Conservation (phyloP, 805 yeast genomes). For the Myxozyma geophila region DNA sequence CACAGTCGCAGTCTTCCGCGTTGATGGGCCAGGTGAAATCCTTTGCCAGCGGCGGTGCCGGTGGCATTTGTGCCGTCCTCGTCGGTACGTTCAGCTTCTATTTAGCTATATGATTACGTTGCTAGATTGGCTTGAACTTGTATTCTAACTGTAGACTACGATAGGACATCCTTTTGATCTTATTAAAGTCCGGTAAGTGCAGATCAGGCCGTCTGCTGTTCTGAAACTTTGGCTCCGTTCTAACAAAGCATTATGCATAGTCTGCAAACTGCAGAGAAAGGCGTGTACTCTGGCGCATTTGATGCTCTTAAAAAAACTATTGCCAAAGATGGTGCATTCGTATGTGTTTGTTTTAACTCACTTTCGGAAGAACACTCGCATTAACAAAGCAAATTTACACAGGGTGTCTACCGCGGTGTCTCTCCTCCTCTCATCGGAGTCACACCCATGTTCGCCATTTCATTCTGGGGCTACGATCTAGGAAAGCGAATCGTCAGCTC, state of each 20-base stretch:
- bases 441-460: conserved; percentile 97
- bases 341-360: neutral
- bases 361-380: neutral
- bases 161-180: conserved; percentile 84
- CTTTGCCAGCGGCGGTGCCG: conserved; percentile 91
- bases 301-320: conserved; percentile 74
- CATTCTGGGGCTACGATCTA: conserved; percentile 97
- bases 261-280: conserved; percentile 72
- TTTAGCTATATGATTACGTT: neutral
- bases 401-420: conserved; percentile 90
- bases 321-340: conserved; percentile 66
- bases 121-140: neutral
- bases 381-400: neutral
- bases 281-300: conserved; percentile 63
- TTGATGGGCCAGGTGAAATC: conserved; percentile 80
- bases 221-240: neutral
- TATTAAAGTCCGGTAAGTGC: conserved; percentile 63
- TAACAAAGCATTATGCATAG: conserved; percentile 45
- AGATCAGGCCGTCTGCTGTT: neutral
- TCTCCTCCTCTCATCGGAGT: conserved; percentile 94
- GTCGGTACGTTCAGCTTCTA: conserved; percentile 58
- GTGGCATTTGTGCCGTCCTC: conserved; percentile 93
- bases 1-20: conserved; percentile 36
- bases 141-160: neutral
- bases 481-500: conserved; percentile 76